These are phyloP conservation scores for Mallotus nudiflorus DNA, from an alignment of 345 rosid species.

Conservation along the genomic window DNA sequence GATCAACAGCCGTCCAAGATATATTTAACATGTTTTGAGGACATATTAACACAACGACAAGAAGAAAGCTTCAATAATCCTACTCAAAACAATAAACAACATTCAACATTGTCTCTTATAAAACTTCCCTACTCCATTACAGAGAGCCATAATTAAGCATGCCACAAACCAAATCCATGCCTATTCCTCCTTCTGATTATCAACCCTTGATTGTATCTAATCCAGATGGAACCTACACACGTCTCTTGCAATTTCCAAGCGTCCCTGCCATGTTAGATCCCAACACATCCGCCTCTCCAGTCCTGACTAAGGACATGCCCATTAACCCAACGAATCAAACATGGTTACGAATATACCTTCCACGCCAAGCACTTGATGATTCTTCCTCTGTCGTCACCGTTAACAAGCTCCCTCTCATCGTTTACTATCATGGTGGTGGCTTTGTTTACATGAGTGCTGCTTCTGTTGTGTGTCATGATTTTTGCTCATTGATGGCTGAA, in stretches of 20 bases:
- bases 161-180: neutral
- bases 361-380: conserved; percentile 3
- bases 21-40: no score
- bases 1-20: no score
- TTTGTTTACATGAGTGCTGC: conserved; percentile 46
- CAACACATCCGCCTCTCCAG: neutral
- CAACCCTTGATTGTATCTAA: neutral
- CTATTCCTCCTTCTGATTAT: neutral
- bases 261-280: conserved; percentile 2
- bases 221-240: conserved; percentile 17
- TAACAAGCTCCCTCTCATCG: conserved; percentile 52
- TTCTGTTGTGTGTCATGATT: conserved; percentile 12
- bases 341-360: conserved; percentile 22
- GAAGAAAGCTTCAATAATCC: no score
- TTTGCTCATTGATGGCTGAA: conserved; percentile 37
- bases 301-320: conserved; percentile 23
- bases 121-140: no score
- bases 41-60: no score
- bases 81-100: no score
- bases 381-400: neutral
- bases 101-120: no score
- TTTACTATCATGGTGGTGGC: conserved; percentile 67
- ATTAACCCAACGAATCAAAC: conserved; percentile 12
- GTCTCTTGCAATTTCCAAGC: neutral
- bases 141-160: neutral